Conservation (phyloP, 495 filamentous ascomycete species). For the Penicillium robsamsonii region DNA sequence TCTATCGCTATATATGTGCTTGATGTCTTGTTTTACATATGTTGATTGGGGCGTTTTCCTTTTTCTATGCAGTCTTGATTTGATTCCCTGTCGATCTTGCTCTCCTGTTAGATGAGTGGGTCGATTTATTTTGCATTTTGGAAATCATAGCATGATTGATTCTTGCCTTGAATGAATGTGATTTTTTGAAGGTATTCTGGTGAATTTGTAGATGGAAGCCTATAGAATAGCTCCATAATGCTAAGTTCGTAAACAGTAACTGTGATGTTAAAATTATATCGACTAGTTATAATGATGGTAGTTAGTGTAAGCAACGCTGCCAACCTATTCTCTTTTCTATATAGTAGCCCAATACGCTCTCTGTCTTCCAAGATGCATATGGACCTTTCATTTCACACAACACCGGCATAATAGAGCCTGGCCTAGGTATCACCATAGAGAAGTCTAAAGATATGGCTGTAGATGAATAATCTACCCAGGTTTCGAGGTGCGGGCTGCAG, state of each 20-base stretch:
- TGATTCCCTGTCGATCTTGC: constrained; percentile 20
- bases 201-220: neutral
- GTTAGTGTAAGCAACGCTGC: too few species aligned
- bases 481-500: neutral
- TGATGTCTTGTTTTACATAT: constrained; percentile 8
- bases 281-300: too few species aligned
- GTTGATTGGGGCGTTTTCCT: constrained; percentile 8
- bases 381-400: too few species aligned
- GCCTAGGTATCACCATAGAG: too few species aligned
- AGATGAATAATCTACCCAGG: neutral
- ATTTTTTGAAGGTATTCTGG: neutral
- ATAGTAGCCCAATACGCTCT: too few species aligned
- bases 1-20: constrained; percentile 15
- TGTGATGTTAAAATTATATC: too few species aligned
- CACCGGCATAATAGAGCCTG: too few species aligned
- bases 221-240: neutral
- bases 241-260: neutral
- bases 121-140: constrained; percentile 15
- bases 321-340: too few species aligned
- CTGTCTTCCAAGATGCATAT: too few species aligned
- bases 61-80: constrained; percentile 15
- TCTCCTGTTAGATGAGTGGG: constrained; percentile 4
- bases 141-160: constrained; percentile 7
- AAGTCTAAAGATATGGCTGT: neutral
- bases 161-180: neutral